These are phyloP conservation scores for Cytospora leucostoma DNA, from an alignment of 2,329 filamentous ascomycete species.

Conservation along the genomic window DNA sequence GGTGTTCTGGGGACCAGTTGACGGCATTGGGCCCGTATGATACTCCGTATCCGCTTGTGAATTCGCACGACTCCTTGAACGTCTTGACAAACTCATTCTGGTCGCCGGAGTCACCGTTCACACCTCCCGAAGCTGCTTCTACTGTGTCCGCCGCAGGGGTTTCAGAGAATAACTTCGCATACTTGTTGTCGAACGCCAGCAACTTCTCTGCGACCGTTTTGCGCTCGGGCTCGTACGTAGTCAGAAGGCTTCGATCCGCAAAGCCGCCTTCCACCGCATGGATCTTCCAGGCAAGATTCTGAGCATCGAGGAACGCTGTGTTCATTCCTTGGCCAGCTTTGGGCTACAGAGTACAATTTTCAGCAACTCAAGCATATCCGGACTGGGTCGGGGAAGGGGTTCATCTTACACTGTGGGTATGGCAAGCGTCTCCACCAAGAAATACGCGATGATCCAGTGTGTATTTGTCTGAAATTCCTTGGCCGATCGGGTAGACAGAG, in stretches of 20 bases:
- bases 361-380: neutral
- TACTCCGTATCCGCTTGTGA: constrained; percentile 90
- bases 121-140: constrained; percentile 58
- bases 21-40: constrained; percentile 79
- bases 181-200: constrained; percentile 83
- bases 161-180: constrained; percentile 86
- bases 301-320: constrained; percentile 75
- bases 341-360: constrained; percentile 50
- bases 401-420: constrained; percentile 69
- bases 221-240: constrained; percentile 85
- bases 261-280: constrained; percentile 86
- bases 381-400: neutral
- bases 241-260: constrained; percentile 71
- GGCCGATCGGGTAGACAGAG: constrained; percentile 75
- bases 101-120: constrained; percentile 35
- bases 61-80: constrained; percentile 89
- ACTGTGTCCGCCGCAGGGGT: constrained; percentile 74
- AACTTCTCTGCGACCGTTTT: constrained; percentile 83
- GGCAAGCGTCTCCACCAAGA: constrained; percentile 75
- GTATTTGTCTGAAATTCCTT: constrained; percentile 69
- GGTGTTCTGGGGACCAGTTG: constrained; percentile 78
- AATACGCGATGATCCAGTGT: constrained; percentile 71
- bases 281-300: constrained; percentile 95
- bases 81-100: constrained; percentile 84
- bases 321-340: constrained; percentile 83